Percentiles rank a stretch among this genome's conserved stretches.
Conservation (phyloP, 257 asterid genomes). For the Plantago major region DNA sequence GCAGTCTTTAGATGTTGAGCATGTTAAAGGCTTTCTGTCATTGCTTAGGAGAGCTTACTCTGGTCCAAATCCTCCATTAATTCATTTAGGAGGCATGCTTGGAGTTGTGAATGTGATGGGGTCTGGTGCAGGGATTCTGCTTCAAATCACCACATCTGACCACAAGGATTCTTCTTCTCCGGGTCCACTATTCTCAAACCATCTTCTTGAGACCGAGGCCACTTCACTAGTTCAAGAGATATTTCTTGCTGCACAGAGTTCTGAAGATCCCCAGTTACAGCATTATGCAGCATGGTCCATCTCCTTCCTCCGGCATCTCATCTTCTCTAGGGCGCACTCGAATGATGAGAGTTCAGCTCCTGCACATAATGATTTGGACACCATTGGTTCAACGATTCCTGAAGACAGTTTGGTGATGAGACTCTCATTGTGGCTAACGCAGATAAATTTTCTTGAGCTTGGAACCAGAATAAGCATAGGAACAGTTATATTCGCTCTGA, state of each 20-base stretch:
- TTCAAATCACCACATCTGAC: constrained; percentile 30
- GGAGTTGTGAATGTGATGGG: constrained; percentile 85
- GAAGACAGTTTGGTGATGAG: constrained; percentile 77
- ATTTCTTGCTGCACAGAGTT: constrained; percentile 68
- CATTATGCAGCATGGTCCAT: constrained; percentile 89
- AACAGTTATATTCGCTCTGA: constrained; percentile 46
- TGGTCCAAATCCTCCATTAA: constrained; percentile 50
- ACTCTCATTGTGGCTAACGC: constrained; percentile 75
- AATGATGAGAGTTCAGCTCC: constrained; percentile 31
- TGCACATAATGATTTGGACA: constrained; percentile 36
- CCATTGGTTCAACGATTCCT: constrained; percentile 40
- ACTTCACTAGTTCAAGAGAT: constrained; percentile 73
- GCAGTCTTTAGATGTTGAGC: constrained; percentile 47
- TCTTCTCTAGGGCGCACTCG: constrained; percentile 41
- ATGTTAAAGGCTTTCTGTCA: constrained; percentile 48
- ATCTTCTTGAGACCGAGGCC: constrained; percentile 52
- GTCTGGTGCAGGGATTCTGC: constrained; percentile 64
- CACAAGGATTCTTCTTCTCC: constrained; percentile 56
- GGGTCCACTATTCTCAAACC: constrained; percentile 55
- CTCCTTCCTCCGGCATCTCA: constrained; percentile 71
- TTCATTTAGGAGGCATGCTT: constrained; percentile 85
- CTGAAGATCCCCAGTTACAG: constrained; percentile 63
- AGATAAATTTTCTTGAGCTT: constrained; percentile 52
- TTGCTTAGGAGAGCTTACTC: constrained; percentile 64
- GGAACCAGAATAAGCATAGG: constrained; percentile 37